Evolutionary conservation across 345 rosid species (phyloP), one percentile per base, ranked within the genome.

Genomic region (Noccaea bulbosa): DNA sequence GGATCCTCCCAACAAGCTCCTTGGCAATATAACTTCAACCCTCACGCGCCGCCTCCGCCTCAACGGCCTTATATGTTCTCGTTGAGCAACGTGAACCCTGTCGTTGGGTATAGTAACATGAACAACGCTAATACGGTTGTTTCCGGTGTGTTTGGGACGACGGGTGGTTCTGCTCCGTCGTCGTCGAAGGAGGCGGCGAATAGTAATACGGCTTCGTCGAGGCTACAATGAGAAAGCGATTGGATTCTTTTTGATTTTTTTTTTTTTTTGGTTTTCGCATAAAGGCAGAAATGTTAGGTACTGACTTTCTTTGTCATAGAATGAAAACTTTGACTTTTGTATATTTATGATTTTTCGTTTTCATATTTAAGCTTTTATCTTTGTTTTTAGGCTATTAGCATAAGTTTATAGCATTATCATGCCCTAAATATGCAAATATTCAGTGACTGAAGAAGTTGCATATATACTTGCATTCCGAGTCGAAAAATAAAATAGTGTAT

Each of bases 221-320:
- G 79, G 56, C 22, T 76, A 37, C 79, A 70, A 70, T 76, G 79
- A 76, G 76, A 70, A 76, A 76, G 65, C 75, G 79, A 76, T 63
- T 69, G 47, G 71, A 69, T 75, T 62, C 59, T 69, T 75, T 71
- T 59, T 41, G 35, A 34, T 15, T 46, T n/a, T 41, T 7, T 51
- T 51, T 49, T 7, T 53, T 24, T 35, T 4, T 53, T 6, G 9
- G 43, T 54, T 74, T 67, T 67, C 69, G 74, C 70, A 63, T 76
- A 76, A 70, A 76, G 75, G 79, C 70, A 69, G 66, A 76, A 70
- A 76, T 76, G 79, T 76, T 76, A 76, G 79, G 79, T 76, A 70
- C 79, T 76, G 79, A 76, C 79, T 70, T 75, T 70, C 70, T 70
- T 76, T 63, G 71, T 56, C 75, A 54, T 63, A 56, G 79, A 48